Evolutionary conservation across 2,329 filamentous ascomycete genomes (phyloP).

Genomic region (Pseudocercospora ulei): DNA sequence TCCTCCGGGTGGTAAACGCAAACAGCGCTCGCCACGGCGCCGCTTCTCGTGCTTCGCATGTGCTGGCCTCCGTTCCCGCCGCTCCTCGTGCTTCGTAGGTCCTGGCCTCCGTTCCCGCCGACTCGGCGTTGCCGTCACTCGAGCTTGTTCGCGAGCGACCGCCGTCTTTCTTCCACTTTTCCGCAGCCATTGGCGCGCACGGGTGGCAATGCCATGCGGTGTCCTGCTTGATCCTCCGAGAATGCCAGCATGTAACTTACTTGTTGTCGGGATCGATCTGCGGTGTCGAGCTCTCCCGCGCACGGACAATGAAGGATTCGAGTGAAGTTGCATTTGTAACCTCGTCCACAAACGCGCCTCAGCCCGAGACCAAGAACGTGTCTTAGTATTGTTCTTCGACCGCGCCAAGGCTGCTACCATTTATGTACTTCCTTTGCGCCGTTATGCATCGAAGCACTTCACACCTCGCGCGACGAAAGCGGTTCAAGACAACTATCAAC

Average conservation of each 20-base stretch:
- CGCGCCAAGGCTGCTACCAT: slow-evolving; percentile 16
- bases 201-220: slow-evolving; percentile 11
- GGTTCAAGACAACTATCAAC: slow-evolving; percentile 10
- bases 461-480: slow-evolving; percentile 8
- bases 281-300: slow-evolving; percentile 9
- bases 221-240: not conserved
- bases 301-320: slow-evolving; percentile 19
- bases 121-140: slow-evolving; percentile 12
- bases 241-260: too few relatives aligned
- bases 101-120: slow-evolving; percentile 7
- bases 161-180: slow-evolving; percentile 15
- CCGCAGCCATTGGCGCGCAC: slow-evolving; percentile 16
- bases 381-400: slow-evolving; percentile 31
- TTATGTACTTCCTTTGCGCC: slow-evolving; percentile 14
- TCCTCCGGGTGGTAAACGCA: slow-evolving; percentile 56
- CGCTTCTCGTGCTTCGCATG: slow-evolving; percentile 14
- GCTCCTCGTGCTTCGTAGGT: slow-evolving; percentile 16
- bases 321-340: slow-evolving; percentile 17
- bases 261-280: slow-evolving; percentile 2
- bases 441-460: slow-evolving; percentile 3
- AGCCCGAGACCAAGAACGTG: slow-evolving; percentile 25
- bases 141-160: slow-evolving; percentile 19
- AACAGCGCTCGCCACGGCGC: slow-evolving; percentile 54
- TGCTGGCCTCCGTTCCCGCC: slow-evolving; percentile 6
- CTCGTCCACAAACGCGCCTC: slow-evolving; percentile 10